phyloP scores from a whole-genome alignment of 1,139 yeast species.

The Scheffersomyces titani region DNA sequence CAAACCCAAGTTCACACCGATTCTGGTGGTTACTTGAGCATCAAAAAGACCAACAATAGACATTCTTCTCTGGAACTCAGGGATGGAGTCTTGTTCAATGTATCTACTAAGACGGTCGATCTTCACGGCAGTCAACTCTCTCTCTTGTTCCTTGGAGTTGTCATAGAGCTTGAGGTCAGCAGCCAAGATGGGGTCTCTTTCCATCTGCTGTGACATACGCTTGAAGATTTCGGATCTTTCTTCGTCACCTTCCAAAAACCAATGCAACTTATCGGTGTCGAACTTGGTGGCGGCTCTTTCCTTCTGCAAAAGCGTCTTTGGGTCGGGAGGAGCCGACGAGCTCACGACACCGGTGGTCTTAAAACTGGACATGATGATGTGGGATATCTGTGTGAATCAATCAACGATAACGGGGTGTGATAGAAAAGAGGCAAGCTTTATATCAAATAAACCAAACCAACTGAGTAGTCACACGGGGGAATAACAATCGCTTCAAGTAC shows the following conservation, averaged over 20 bases:
- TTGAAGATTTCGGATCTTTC: slow-evolving; percentile 33
- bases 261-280: slow-evolving; percentile 38
- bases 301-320: slow-evolving; percentile 29
- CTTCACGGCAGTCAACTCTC: slow-evolving; percentile 38
- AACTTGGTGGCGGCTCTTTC: slow-evolving; percentile 34
- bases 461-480: background rate
- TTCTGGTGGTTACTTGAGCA: slow-evolving; percentile 30
- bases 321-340: slow-evolving; percentile 35
- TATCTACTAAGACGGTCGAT: slow-evolving; percentile 41
- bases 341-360: slow-evolving; percentile 12
- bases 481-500: background rate
- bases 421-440: slow-evolving; percentile 1
- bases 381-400: background rate
- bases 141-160: slow-evolving; percentile 34
- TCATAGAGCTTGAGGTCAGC: slow-evolving; percentile 39
- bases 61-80: slow-evolving; percentile 41
- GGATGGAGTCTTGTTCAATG: slow-evolving; percentile 37
- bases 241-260: slow-evolving; percentile 42
- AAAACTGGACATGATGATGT: slow-evolving; percentile 11
- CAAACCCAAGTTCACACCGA: slow-evolving; percentile 32
- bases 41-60: slow-evolving; percentile 30
- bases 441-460: background rate
- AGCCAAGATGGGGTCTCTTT: slow-evolving; percentile 44
- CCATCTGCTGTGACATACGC: slow-evolving; percentile 37
- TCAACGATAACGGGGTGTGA: slow-evolving; percentile 4